These are phyloP conservation scores for Teratosphaeriaceae sp. DNA, from an alignment of 2,329 filamentous ascomycete species.

Conservation along the genomic window DNA sequence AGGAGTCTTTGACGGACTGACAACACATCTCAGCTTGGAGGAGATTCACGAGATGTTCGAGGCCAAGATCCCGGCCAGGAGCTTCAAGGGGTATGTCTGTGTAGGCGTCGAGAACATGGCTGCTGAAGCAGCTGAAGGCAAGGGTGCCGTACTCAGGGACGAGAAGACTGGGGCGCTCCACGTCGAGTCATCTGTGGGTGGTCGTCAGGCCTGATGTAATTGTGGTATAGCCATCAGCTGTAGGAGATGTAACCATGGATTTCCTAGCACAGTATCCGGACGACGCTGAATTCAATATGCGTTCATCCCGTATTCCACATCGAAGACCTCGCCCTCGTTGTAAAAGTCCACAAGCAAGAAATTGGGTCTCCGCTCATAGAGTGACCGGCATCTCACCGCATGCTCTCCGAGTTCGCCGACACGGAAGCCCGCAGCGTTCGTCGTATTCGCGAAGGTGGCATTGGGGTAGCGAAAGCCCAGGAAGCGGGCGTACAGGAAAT, in stretches of 20 bases:
- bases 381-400: constrained; percentile 31
- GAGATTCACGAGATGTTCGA: constrained; percentile 52
- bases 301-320: constrained; percentile 23
- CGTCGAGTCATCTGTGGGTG: constrained; percentile 11
- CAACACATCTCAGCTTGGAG: too few species aligned
- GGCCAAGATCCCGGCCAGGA: constrained; percentile 35
- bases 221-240: too few species aligned
- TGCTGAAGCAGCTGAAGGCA: neutral
- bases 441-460: constrained; percentile 32
- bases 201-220: too few species aligned
- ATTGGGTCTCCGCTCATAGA: constrained; percentile 35
- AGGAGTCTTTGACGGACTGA: too few species aligned
- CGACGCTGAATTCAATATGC: neutral
- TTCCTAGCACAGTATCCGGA: too few species aligned
- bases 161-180: constrained; percentile 14
- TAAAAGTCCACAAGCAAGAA: constrained; percentile 37
- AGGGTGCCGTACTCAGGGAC: neutral
- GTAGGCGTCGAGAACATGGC: neutral
- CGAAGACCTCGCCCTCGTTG: constrained; percentile 22
- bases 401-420: constrained; percentile 39
- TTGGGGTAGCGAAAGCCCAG: constrained; percentile 39
- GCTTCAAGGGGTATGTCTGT: constrained; percentile 35
- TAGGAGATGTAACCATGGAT: too few species aligned
- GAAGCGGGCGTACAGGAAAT: constrained; percentile 40
- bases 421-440: constrained; percentile 36